Evolutionary conservation across 305 asterid species (phyloP), one percentile per base, ranked within the genome.

Genomic region (Solanum hybrid): DNA sequence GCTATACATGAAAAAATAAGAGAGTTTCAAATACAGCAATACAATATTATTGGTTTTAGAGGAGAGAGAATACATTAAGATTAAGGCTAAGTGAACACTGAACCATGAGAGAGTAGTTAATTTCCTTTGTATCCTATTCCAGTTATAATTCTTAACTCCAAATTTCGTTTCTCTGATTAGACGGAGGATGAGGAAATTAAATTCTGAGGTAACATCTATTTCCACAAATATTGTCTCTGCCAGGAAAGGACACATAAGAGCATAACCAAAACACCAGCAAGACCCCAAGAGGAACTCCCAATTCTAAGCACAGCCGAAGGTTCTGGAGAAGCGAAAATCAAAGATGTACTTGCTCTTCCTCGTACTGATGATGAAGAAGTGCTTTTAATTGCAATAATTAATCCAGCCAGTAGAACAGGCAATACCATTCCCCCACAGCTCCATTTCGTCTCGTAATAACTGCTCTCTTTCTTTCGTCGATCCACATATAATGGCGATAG

Each of bases 221-320:
- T 92, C 95, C 95, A 94, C 73, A 94, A 92, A 37, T 94, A 93
- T 11, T 94, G 95, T 87, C 80, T 70, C 80, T 94, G 95, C 93
- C 96, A 95, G 27, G 96, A 95, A 76, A 94, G 87, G 31, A 93
- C 95, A 91, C 92, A 93, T 85, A 95, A 10, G 3, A 96, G 96
- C 97, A 95, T 26, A 85, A 93, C 14, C 93, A 97, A 86, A 81
- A 97, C 86, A 73, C 92, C 98, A 34, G 98, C 97, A 78, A 96
- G 91, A 6, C 98, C 96, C 96, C 96, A 95, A 68, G 94, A 89
- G 7, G 98, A 97, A 68, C 95, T 92, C 90, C 97, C 97, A 83
- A 95, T 92, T 88, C 94, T 91, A 20, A 92, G 91, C 70, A 90
- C 93, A 37, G 90, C 41, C 0, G 94, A 92, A 89, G 91, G 86